phyloP scores from a whole-genome alignment of 192 early-diverging fungal genomes.

The Ambispora gerdemannii region DNA sequence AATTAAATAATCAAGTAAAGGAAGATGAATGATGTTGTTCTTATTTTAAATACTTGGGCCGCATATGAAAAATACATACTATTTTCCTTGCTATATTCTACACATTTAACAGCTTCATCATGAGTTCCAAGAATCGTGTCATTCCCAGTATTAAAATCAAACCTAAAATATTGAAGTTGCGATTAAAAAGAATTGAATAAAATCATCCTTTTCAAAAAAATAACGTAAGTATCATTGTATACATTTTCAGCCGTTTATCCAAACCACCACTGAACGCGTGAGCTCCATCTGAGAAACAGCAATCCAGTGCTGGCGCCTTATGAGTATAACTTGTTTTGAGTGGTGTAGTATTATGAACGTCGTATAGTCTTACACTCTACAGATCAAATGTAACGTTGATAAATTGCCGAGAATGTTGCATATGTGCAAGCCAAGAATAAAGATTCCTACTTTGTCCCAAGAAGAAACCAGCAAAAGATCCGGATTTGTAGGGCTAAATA shows the following conservation, averaged over 20 bases:
- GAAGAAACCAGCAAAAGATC: slow-evolving; percentile 72
- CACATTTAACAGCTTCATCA: slow-evolving; percentile 69
- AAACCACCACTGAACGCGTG: slow-evolving; percentile 74
- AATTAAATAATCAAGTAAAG: no score
- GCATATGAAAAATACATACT: slow-evolving; percentile 33
- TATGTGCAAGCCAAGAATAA: background rate
- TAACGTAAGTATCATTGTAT: slow-evolving; percentile 22
- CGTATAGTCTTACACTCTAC: slow-evolving; percentile 79
- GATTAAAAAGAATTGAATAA: background rate
- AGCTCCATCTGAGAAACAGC: slow-evolving; percentile 61
- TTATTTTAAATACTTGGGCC: background rate
- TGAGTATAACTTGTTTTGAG: slow-evolving; percentile 59
- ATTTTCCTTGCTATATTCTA: slow-evolving; percentile 56
- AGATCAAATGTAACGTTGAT: background rate
- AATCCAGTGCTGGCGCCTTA: slow-evolving; percentile 73
- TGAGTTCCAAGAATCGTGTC: slow-evolving; percentile 70
- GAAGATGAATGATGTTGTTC: no score
- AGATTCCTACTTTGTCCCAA: slow-evolving; percentile 80
- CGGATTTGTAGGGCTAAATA: slow-evolving; percentile 67
- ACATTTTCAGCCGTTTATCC: slow-evolving; percentile 64
- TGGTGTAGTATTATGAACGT: slow-evolving; percentile 46
- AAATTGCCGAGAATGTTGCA: no score
- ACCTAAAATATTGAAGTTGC: slow-evolving; percentile 37
- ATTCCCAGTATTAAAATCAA: slow-evolving; percentile 59
- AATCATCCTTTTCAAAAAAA: slow-evolving; percentile 7